Evolutionary conservation across 1,284 basidiomycete species (phyloP), one percentile per base, ranked within the genome.

Genomic region (Abortiporus biennis): DNA sequence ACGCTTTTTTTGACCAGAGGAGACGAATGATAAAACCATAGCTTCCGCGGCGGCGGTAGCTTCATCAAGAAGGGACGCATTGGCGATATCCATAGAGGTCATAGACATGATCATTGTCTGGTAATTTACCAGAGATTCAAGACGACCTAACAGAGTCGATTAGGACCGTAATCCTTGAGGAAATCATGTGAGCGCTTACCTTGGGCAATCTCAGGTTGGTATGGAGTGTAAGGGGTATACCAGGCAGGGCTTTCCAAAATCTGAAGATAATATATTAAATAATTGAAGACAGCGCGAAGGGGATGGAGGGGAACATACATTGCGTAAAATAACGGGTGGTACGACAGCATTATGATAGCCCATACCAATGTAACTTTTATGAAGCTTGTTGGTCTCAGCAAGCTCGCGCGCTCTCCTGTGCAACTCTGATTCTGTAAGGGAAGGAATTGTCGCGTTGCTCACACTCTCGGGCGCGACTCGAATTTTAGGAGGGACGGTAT

Each of bases 181-280:
- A 33, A 37, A 42, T 36, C 23, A 24, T 22, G 1, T 13, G n/a
- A 3, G 12, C 37, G 50, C 64, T 5, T 54, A 85, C 92, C 92
- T 76, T 95, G 91, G 15, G 92, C 81, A 58, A 95, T 87, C 68
- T 96, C 92, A 5, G 92, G 88, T 61, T 95, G 91, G 61, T 87
- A 88, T 1, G 95, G 94, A 2, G 93, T 97, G 64, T 98, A 98
- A 38, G 90, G 92, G 2, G 94, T 98, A 66, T 98, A 98, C 95
- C 95, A 99, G 8, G 86, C 90, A 19, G 94, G 95, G 62, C 96
- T 98, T 66, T 99, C 94, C 69, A 92, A 85, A 49, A 95, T 69
- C 90, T 93, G 48, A 6, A 4, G 11, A 24, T 24, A 3, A 25
- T 23, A 11, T 24, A 3, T 4, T 15, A 38, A 21, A 23, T 25